Evolutionary conservation across 345 rosid species (phyloP).

Genomic region (Salix viminalis): DNA sequence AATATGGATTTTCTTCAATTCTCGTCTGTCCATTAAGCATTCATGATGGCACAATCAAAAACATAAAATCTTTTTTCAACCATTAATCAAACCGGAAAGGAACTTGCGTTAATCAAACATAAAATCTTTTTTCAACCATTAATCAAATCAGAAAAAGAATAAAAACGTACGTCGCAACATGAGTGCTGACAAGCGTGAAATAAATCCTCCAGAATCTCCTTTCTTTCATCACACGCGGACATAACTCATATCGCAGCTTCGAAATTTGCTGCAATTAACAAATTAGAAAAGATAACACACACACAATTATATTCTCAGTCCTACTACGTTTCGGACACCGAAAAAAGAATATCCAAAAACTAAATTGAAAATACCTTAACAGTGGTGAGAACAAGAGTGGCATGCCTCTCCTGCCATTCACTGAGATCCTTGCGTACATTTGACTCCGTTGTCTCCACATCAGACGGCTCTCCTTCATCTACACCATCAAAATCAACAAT

Average conservation of each 20-base stretch:
- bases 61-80: not conserved
- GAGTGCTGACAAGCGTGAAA: constrained; percentile 88
- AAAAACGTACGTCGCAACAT: constrained; percentile 68
- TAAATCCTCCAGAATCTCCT: constrained; percentile 91
- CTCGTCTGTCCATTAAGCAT: not conserved
- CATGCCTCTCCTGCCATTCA: constrained; percentile 97
- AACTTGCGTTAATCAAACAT: not conserved
- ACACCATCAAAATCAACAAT: constrained; percentile 13
- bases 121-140: not conserved
- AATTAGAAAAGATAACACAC: not conserved
- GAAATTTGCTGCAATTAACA: constrained; percentile 62
- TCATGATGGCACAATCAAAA: not conserved
- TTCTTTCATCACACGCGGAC: constrained; percentile 93
- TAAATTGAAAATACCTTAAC: constrained; percentile 54
- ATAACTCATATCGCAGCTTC: constrained; percentile 72
- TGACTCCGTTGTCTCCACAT: constrained; percentile 36
- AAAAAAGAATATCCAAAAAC: not conserved
- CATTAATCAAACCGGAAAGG: not conserved
- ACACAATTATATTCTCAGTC: not conserved
- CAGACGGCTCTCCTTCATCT: constrained; percentile 49
- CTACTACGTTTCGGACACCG: not conserved
- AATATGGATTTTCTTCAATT: not conserved
- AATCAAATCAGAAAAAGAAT: not conserved
- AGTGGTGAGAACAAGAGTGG: constrained; percentile 79
- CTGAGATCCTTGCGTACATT: constrained; percentile 86